These are phyloP conservation scores for Paramecium biaurelia DNA, from an alignment of 73 alveolate genomes.

Conservation along the genomic window DNA sequence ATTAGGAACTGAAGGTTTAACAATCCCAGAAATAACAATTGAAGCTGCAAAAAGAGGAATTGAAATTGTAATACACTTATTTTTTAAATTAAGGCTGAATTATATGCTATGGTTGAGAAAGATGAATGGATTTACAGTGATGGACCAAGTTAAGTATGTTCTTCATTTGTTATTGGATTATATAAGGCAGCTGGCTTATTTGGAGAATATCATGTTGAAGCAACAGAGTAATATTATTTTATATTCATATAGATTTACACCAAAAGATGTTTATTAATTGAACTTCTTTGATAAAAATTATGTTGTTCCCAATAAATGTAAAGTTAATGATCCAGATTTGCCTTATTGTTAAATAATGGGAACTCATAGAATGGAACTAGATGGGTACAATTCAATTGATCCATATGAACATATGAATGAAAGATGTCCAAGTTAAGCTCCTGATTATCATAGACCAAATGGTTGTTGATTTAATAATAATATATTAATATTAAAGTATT, in stretches of 20 bases:
- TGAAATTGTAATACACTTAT: neutral
- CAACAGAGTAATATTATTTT: slow-evolving; percentile 45
- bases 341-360: slow-evolving; percentile 94
- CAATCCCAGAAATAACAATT: slow-evolving; percentile 67
- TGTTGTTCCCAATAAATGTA: slow-evolving; percentile 76
- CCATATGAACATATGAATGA: slow-evolving; percentile 95
- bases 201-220: slow-evolving; percentile 74
- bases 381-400: slow-evolving; percentile 76
- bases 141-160: slow-evolving; percentile 90
- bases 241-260: slow-evolving; percentile 72
- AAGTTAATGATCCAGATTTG: slow-evolving; percentile 77
- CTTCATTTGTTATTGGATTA: slow-evolving; percentile 82
- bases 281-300: slow-evolving; percentile 76
- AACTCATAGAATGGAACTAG: slow-evolving; percentile 78
- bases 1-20: slow-evolving; percentile 84
- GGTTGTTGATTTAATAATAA: slow-evolving; percentile 79
- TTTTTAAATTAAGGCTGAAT: neutral
- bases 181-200: slow-evolving; percentile 92
- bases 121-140: slow-evolving; percentile 93
- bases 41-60: slow-evolving; percentile 81
- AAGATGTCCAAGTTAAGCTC: slow-evolving; percentile 87
- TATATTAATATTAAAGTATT: neutral
- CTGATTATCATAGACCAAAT: slow-evolving; percentile 80
- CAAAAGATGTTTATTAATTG: slow-evolving; percentile 81
- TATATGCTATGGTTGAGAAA: slow-evolving; percentile 69